These are phyloP conservation scores for Salix udensis DNA, from an alignment of 345 rosid species.

Conservation along the genomic window DNA sequence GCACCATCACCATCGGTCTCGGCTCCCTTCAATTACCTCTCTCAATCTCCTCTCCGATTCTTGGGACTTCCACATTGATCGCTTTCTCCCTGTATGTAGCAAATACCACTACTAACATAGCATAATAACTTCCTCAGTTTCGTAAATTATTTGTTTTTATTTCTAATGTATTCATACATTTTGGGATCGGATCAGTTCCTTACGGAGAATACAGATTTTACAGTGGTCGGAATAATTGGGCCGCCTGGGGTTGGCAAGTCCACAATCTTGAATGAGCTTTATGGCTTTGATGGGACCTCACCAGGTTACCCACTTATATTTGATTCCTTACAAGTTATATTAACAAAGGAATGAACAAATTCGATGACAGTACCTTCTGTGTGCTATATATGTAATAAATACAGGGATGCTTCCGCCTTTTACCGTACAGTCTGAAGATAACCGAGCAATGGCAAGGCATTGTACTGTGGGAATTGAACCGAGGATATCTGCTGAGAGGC, in stretches of 20 bases:
- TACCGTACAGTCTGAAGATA: conserved; percentile 57
- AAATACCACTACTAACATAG: neutral
- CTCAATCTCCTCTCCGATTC: conserved; percentile 82
- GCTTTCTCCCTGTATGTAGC: conserved; percentile 67
- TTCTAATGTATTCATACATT: neutral
- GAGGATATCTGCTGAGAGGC: conserved; percentile 68
- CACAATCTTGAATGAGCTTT: conserved; percentile 72
- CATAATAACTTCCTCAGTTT: no score
- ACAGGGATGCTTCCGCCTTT: conserved; percentile 82
- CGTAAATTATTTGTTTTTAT: neutral
- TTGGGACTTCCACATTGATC: conserved; percentile 84
- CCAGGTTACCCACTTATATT: conserved; percentile 42
- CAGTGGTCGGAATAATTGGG: conserved; percentile 79
- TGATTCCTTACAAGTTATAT: neutral
- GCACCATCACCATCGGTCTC: conserved; percentile 39
- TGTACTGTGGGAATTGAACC: conserved; percentile 75
- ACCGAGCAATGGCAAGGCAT: conserved; percentile 61
- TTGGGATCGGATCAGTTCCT: conserved; percentile 46
- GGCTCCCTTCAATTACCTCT: conserved; percentile 60
- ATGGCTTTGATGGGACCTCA: conserved; percentile 65
- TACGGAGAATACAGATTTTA: conserved; percentile 80
- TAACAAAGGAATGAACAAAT: no score
- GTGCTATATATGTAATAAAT: conserved; percentile 8
- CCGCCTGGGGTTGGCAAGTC: conserved; percentile 79
- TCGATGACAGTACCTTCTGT: neutral